Evolutionary conservation across 208 protist species (phyloP).

Genomic region (Kentomonas sorsogonicus): DNA sequence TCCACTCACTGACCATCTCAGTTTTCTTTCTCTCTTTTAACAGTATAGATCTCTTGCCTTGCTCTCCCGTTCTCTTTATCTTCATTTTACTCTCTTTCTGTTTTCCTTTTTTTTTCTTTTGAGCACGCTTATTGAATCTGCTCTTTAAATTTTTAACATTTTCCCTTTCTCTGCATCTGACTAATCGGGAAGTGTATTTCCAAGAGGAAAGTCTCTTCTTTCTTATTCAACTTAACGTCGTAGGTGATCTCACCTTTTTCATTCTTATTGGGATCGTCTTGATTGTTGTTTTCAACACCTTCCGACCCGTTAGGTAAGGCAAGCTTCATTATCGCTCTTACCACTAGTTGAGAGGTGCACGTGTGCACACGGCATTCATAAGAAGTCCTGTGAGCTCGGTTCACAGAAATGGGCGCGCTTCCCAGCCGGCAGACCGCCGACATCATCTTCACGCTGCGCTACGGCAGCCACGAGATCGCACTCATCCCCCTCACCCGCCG

Average conservation of each 20-base stretch:
- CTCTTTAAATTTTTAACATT: constrained; percentile 10
- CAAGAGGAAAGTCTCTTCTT: background rate
- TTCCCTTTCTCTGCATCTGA: constrained; percentile 2
- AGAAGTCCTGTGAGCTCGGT: too few relatives aligned
- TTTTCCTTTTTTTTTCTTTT: constrained; percentile 10
- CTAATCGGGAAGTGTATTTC: too few relatives aligned
- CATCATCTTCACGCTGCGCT: constrained; percentile 57
- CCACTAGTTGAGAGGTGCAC: too few relatives aligned
- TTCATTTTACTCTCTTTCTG: constrained; percentile 4
- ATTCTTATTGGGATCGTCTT: constrained; percentile 2
- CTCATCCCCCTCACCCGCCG: constrained; percentile 50
- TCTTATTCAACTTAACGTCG: background rate
- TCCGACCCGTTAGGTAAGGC: too few relatives aligned
- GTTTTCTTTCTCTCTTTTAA: constrained; percentile 5
- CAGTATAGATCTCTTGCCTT: background rate
- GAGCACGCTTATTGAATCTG: background rate
- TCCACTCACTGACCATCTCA: background rate
- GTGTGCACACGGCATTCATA: too few relatives aligned
- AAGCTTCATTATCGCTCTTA: too few relatives aligned
- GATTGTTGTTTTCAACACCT: background rate
- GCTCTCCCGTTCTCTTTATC: background rate
- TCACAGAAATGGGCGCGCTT: constrained; percentile 56
- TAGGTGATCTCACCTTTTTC: constrained; percentile 1
- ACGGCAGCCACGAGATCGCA: constrained; percentile 64
- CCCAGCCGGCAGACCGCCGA: constrained; percentile 40